Base-by-base conservation (phyloP, 495 filamentous ascomycete genomes). In the Tuber aestivum region DNA sequence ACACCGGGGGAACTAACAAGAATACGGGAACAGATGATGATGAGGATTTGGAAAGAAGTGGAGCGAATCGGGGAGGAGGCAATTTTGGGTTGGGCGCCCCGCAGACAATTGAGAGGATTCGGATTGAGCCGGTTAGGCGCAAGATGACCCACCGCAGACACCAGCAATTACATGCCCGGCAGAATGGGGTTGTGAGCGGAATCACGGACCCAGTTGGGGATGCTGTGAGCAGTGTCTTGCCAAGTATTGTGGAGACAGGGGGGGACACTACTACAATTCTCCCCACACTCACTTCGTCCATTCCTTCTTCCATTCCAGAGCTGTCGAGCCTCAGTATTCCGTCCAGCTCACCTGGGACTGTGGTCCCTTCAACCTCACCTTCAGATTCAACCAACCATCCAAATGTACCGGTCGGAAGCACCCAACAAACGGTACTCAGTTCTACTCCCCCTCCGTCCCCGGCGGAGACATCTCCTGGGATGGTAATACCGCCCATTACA, bases 381-480 rank as follows among this genome's bases (percentile, higher is more conserved):
- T 75, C 76, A 16, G 27, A 72, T 27, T 41, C 75, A 72, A 78
- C 73, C 16, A 65, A 48, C 41, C 35, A 79, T 48, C 69, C 80
- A 74, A 40, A 65, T 78, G 50, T 79, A 16, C 77, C 76, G 75
- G 70, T 75, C 61, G 77, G 77, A 70, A 79, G 72, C 70, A 70
- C 76, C 40, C 78, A 75, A 38, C 78, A 79, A 72, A 79, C 78
- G 70, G 41, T 81, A 70, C 72, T 81, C 73, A 81, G 80, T 41
- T 81, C 80, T 61, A 81, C 80, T 35, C 80, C 80, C 41, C 80
- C 80, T 38, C 73, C 80, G 37, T 81, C 80, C 16, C 80, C 80
- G 27, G 80, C 42, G 16, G 79, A 81, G 56, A 81, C 78, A 61
- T 80, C 78, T 45, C 16, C 79, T 61, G 79, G 61, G 50, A 77